Base-by-base conservation (phyloP, 2,329 filamentous ascomycete species). In the Xylariaceae sp. region DNA sequence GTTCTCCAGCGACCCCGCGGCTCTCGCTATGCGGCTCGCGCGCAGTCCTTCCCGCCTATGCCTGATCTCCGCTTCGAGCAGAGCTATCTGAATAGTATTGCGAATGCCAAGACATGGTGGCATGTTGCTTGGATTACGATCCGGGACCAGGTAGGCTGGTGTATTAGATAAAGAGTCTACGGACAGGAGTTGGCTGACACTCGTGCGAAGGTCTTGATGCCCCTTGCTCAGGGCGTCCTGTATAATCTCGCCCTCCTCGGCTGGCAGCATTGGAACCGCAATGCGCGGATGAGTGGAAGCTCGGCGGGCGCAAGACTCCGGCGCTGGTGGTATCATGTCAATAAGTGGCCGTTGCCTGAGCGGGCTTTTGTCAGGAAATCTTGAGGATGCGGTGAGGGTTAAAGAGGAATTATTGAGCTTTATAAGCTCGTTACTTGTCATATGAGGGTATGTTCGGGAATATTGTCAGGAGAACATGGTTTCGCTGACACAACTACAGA, bases 61-160 rank as follows among this genome's bases (percentile, higher is more conserved):
- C 92, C 92, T 3, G 94, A 99, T 76, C 79, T 99, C 66, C 85
- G 94, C 49, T 97, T 97, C 76, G 94, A 99, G 77, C 94, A 99
- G 82, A 97, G 92, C 80, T 99, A 99, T 74, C 82, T 99, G 57
- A 88, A 89, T 68, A 96, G 92, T 76, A 89, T 99, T 67, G 84
- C 88, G 65, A 81, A 85, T 58, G 91, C 92, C 41, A 84, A 94
- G 65, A 86, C 85, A 23, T 92, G 87, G 86, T 87, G 88, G 78
- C 85, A 85, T 72, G 84, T 99, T 37, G 81, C 84, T 6, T 89
- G 88, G 78, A 93, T 99, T 66, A 99, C 94, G 15, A 74, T 89
- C 41, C 82, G 90, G 69, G 94, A 99, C 75, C 94, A 97, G 83
- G 89, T 94, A 78, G 35, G 34, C 48, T 10, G 23, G 23, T 30